Conservation (phyloP, 805 yeast genomes). For the Lachancea sp. region DNA sequence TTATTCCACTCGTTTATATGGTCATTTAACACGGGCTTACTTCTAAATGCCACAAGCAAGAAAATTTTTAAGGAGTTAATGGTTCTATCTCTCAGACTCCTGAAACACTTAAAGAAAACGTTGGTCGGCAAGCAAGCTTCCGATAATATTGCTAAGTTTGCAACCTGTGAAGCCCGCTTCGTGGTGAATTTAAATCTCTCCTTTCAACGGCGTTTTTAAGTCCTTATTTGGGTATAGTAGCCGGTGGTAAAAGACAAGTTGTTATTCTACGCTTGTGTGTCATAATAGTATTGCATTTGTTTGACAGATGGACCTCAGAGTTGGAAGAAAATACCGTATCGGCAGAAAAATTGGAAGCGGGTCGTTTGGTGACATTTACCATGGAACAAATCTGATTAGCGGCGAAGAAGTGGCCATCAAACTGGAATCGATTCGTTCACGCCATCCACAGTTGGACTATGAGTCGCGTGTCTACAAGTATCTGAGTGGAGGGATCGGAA, state of each 20-base stretch:
- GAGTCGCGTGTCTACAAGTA: constrained; percentile 95
- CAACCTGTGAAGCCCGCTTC: too few relatives aligned
- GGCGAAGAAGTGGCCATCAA: constrained; percentile 98
- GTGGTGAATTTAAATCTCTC: too few relatives aligned
- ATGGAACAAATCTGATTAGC: constrained; percentile 85
- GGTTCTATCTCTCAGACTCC: background rate
- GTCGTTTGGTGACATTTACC: constrained; percentile 93
- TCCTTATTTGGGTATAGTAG: background rate
- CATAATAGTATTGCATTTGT: background rate
- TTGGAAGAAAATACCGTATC: constrained; percentile 88
- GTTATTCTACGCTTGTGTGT: background rate
- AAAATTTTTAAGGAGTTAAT: constrained; percentile 4
- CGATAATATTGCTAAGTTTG: too few relatives aligned
- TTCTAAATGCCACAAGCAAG: constrained; percentile 4
- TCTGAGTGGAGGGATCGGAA: constrained; percentile 92
- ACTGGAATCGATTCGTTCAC: constrained; percentile 80
- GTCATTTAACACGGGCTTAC: too few relatives aligned
- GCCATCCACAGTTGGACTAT: constrained; percentile 94
- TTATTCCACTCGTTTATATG: too few relatives aligned
- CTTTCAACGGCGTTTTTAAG: too few relatives aligned
- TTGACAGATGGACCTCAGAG: constrained; percentile 61
- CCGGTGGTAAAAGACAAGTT: too few relatives aligned
- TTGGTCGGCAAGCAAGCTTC: too few relatives aligned
- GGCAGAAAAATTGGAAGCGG: constrained; percentile 97
- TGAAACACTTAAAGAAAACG: background rate